Percentiles rank a stretch among this genome's conserved stretches.
Evolutionary conservation across 2,329 filamentous ascomycete species (phyloP).

Genomic region (Penicillium sp.): DNA sequence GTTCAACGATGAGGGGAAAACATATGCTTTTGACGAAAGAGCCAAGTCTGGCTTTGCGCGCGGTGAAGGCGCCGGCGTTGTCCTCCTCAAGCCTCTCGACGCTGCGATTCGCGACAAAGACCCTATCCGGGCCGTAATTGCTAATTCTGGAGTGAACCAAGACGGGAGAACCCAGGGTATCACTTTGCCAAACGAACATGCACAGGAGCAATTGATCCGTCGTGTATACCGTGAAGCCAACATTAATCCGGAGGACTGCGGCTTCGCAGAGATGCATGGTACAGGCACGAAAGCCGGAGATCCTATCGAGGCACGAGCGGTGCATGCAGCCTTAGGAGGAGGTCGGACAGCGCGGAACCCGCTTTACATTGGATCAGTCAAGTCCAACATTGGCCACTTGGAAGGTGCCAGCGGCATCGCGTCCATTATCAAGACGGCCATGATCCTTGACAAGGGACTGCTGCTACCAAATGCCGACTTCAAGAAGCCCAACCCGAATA

Average conservation of each 20-base stretch:
- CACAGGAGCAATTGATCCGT: constrained; percentile 47
- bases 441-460: constrained; percentile 35
- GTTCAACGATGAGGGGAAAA: constrained; percentile 36
- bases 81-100: constrained; percentile 44
- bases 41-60: constrained; percentile 40
- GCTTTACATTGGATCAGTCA: constrained; percentile 35
- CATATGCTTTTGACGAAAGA: constrained; percentile 37
- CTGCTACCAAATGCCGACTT: constrained; percentile 38
- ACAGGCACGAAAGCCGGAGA: constrained; percentile 58
- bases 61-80: constrained; percentile 43
- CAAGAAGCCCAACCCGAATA: constrained; percentile 38
- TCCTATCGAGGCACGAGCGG: constrained; percentile 53
- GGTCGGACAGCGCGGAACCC: constrained; percentile 26
- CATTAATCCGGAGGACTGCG: constrained; percentile 37
- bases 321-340: constrained; percentile 28
- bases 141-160: constrained; percentile 44
- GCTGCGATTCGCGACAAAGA: constrained; percentile 45
- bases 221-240: constrained; percentile 45
- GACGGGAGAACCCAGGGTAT: constrained; percentile 45
- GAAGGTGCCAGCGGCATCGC: constrained; percentile 37
- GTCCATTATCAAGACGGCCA: constrained; percentile 40
- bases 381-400: constrained; percentile 46
- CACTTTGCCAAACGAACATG: constrained; percentile 47
- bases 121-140: constrained; percentile 44
- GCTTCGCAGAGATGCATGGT: constrained; percentile 50